These are phyloP conservation scores for Wallacemonas sp. DNA, from an alignment of 208 protist genomes.

Conservation along the genomic window DNA sequence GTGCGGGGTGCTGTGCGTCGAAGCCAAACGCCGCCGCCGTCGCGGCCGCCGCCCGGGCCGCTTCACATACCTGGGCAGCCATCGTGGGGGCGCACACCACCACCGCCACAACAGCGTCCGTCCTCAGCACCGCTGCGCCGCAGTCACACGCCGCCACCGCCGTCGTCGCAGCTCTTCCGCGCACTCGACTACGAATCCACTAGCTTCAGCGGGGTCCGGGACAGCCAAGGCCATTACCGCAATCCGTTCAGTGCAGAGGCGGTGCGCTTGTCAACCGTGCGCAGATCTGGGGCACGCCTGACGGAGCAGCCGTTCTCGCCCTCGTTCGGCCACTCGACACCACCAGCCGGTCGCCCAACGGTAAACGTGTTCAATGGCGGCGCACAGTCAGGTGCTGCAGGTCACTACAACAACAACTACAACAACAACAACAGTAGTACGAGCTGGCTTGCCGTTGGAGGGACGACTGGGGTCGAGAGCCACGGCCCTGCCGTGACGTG, in stretches of 20 bases:
- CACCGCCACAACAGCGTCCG: background rate
- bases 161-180: background rate
- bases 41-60: background rate
- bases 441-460: slow-evolving; percentile 1
- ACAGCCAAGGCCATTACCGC: background rate
- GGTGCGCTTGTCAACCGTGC: background rate
- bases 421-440: slow-evolving; percentile 9
- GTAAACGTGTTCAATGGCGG: background rate
- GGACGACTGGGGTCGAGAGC: background rate
- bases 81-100: background rate
- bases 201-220: too few relatives aligned
- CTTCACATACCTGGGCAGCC: background rate
- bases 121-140: background rate
- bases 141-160: slow-evolving; percentile 2
- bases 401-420: background rate
- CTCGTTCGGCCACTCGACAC: too few relatives aligned
- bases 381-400: background rate
- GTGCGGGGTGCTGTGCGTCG: too few relatives aligned
- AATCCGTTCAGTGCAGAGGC: slow-evolving; percentile 2
- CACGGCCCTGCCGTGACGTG: background rate
- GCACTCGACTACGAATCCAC: background rate
- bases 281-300: background rate
- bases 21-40: too few relatives aligned
- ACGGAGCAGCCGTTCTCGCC: background rate
- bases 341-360: too few relatives aligned